These are phyloP conservation scores for Aschersonia sp. DNA, from an alignment of 2,329 filamentous ascomycete genomes.

Conservation along the genomic window DNA sequence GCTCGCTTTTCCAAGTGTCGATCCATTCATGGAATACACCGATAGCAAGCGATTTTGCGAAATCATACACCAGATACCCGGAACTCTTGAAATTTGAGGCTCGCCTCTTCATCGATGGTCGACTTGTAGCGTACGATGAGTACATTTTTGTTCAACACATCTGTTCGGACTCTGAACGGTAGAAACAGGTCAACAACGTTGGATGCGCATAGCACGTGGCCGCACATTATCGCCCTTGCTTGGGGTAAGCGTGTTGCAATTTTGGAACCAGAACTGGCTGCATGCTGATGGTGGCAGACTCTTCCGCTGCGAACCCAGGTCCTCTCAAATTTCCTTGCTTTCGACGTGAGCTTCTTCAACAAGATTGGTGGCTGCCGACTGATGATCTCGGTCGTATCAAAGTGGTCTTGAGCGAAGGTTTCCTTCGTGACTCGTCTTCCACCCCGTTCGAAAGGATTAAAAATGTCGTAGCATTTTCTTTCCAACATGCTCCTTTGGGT, in stretches of 20 bases:
- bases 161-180: background rate
- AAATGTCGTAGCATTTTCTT: constrained; percentile 66
- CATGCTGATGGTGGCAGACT: constrained; percentile 18
- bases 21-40: constrained; percentile 60
- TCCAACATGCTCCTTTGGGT: constrained; percentile 74
- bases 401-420: constrained; percentile 60
- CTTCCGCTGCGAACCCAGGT: constrained; percentile 43
- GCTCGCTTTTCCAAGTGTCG: constrained; percentile 54
- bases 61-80: constrained; percentile 38
- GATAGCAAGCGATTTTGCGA: constrained; percentile 40
- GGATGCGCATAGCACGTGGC: constrained; percentile 33
- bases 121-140: constrained; percentile 37
- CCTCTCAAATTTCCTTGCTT: constrained; percentile 61
- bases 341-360: constrained; percentile 51
- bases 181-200: constrained; percentile 37
- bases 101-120: constrained; percentile 55
- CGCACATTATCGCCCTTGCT: constrained; percentile 30
- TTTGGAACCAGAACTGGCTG: constrained; percentile 7
- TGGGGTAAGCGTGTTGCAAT: constrained; percentile 19
- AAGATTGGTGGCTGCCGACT: constrained; percentile 56
- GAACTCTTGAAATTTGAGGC: constrained; percentile 49
- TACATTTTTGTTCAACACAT: background rate
- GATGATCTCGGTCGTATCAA: constrained; percentile 65
- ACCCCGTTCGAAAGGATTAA: constrained; percentile 51
- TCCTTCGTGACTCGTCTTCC: constrained; percentile 36